Base-by-base conservation (phyloP, 2,329 filamentous ascomycete species). In the Erysiphe pulchra region DNA sequence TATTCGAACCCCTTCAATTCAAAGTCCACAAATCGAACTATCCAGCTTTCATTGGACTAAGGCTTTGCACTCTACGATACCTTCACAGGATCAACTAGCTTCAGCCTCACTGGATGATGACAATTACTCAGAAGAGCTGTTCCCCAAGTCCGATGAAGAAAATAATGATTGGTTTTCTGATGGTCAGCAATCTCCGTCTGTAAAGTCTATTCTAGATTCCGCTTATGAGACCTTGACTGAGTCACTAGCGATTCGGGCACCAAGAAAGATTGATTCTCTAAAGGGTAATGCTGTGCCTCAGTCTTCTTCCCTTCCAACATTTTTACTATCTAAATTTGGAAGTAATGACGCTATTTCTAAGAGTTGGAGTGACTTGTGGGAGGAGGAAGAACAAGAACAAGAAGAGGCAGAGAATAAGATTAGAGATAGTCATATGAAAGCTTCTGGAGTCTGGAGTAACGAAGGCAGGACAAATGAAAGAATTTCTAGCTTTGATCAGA, bases 281-380 rank as follows among this genome's bases (percentile, higher is more conserved):
- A 63, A 66, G 53, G 66, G 68, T 31, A 70, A 69, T 53, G 68
- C 67, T 40, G 70, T 74, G 14, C 66, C 68, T 2, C 70, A 72
- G 56, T 73, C 79, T 45, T 76, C 72, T 36, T 82, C 84, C 1
- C 68, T 90, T 24, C 77, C 81, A 5, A 87, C 90, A 58, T 75
- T 71, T 50, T 82, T 86, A 62, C 80, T 80, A 13, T 72, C 44
- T 87, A 92, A 58, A 10, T 7, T 34, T 16, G 82, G 81, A 45
- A 76, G 76, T 56, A 75, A 80, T 50, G 80, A 87, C 41, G 67
- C 71, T 42, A 82, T 92, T 42, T 93, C 90, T 47, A 95, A 95
- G 77, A 95, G 90, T 67, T 98, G 90, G 90, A 93, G 86, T 57
- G 90, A 98, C 60, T 75, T 95, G 61, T 94, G 85, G 79, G 87